Conservation (phyloP, 306 rosid species). For the Pyrus bretschneideri region DNA sequence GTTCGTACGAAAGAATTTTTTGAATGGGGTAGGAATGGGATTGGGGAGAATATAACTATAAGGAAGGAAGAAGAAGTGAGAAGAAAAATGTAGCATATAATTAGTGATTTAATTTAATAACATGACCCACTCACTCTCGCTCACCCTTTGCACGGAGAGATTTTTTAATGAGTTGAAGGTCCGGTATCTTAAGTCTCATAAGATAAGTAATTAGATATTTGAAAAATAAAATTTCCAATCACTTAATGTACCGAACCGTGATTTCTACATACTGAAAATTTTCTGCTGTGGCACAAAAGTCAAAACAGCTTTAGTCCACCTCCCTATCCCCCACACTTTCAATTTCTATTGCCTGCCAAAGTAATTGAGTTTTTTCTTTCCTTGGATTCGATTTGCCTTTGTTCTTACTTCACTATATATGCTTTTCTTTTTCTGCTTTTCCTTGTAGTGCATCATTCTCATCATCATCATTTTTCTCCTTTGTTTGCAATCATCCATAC, state of each 20-base stretch:
- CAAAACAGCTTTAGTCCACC: constrained; percentile 41
- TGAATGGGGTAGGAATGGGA: not conserved
- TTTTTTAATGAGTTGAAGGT: no score
- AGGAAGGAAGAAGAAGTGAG: not conserved
- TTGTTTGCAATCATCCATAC: not conserved
- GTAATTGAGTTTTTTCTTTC: constrained; percentile 9
- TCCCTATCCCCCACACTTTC: constrained; percentile 8
- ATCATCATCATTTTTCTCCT: not conserved
- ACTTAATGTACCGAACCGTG: no score
- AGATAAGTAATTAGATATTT: no score
- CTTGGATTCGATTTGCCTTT: constrained; percentile 56
- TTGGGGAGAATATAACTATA: not conserved
- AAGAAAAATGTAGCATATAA: constrained; percentile 1
- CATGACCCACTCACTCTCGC: constrained; percentile 28
- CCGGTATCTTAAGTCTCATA: no score
- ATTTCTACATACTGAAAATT: no score
- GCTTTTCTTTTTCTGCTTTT: constrained; percentile 4
- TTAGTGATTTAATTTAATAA: no score
- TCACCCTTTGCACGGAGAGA: not conserved
- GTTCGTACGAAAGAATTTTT: constrained; percentile 40
- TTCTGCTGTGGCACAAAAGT: not conserved
- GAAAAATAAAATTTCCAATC: no score
- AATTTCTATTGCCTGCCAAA: constrained; percentile 18
- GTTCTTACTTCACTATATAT: constrained; percentile 28
- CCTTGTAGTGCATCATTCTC: constrained; percentile 12